Evolutionary conservation across 306 rosid genomes (phyloP).

Genomic region (Cicer judaicum): DNA sequence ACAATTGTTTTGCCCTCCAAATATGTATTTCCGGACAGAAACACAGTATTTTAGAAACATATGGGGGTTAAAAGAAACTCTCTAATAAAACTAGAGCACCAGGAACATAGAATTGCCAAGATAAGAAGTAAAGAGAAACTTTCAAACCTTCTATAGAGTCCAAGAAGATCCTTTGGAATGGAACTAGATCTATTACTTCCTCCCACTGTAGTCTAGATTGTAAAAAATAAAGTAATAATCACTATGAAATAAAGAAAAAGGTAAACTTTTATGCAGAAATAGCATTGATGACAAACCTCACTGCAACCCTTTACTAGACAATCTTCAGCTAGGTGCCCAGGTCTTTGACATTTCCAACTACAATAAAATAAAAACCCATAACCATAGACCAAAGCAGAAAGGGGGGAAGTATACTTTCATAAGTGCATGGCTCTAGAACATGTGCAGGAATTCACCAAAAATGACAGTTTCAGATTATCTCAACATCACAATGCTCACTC

Average conservation of each 20-base stretch:
- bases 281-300: constrained; percentile 52
- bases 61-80: no score
- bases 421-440: constrained; percentile 22
- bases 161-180: constrained; percentile 70
- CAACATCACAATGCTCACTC: background rate
- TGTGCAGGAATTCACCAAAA: constrained; percentile 25
- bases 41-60: no score
- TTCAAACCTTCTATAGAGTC: constrained; percentile 69
- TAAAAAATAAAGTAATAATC: constrained; percentile 27
- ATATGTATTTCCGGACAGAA: no score
- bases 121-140: constrained; percentile 33
- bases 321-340: constrained; percentile 92
- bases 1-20: no score
- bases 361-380: constrained; percentile 45
- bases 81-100: constrained; percentile 1
- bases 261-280: constrained; percentile 6
- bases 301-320: constrained; percentile 62
- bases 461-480: background rate
- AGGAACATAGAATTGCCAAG: constrained; percentile 13
- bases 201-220: constrained; percentile 49
- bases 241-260: constrained; percentile 12
- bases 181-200: constrained; percentile 52
- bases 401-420: constrained; percentile 2
- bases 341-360: constrained; percentile 90
- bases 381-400: constrained; percentile 40